A percentile compares a stretch with the other conserved stretches of the same genome.
Conservation (phyloP, 1,284 basidiomycete genomes). For the Austroboletus novae-zelandiae region DNA sequence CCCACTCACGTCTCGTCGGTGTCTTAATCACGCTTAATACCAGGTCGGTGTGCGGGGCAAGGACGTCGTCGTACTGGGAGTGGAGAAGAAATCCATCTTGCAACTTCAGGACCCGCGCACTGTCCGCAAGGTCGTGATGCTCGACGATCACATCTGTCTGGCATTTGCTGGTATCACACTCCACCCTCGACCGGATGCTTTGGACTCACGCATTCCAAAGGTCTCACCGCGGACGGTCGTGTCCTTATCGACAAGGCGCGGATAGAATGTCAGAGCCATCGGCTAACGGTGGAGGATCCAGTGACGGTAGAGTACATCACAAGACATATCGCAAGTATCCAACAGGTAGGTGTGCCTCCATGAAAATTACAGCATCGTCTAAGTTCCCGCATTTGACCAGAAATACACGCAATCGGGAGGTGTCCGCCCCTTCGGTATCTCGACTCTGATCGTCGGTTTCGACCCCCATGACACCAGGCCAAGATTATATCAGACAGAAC, state of each 20-base stretch:
- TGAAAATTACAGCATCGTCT: background rate
- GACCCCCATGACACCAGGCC: slow-evolving; percentile 91
- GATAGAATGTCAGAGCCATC: slow-evolving; percentile 96
- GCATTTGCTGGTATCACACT: slow-evolving; percentile 88
- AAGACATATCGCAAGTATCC: slow-evolving; percentile 94
- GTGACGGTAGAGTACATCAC: slow-evolving; percentile 99
- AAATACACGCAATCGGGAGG: slow-evolving; percentile 99
- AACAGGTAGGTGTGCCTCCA: slow-evolving; percentile 66
- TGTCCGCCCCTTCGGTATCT: slow-evolving; percentile 97
- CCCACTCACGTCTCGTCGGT: background rate
- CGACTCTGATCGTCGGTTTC: slow-evolving; percentile 95
- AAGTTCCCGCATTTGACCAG: slow-evolving; percentile 39
- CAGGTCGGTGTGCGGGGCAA: slow-evolving; percentile 96
- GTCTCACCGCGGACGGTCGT: slow-evolving; percentile 95
- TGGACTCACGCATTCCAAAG: slow-evolving; percentile 41
- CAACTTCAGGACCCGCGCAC: slow-evolving; percentile 98
- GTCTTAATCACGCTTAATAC: slow-evolving; percentile 8
- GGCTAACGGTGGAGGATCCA: slow-evolving; percentile 97
- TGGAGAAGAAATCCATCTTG: slow-evolving; percentile 98
- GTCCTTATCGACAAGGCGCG: slow-evolving; percentile 98
- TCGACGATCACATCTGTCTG: slow-evolving; percentile 97
- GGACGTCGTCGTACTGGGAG: slow-evolving; percentile 94
- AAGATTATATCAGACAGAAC: slow-evolving; percentile 95
- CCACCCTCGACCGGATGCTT: slow-evolving; percentile 1
- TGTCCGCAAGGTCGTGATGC: slow-evolving; percentile 96